phyloP scores from a whole-genome alignment of 768 basidiomycete genomes.

The Psilocybe cubensis region DNA sequence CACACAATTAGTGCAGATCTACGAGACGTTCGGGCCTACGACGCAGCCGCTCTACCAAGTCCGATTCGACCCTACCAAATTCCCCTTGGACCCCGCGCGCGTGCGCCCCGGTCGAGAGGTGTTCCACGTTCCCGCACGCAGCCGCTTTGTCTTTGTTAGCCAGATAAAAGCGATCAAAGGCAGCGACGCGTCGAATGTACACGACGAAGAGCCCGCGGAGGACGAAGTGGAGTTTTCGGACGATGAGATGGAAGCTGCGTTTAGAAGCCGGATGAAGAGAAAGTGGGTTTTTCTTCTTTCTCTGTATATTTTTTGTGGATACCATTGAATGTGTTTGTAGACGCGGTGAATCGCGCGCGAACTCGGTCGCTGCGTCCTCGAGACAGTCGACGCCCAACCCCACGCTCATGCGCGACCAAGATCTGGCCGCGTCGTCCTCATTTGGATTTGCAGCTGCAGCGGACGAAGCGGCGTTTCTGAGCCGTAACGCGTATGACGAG shows the following conservation, averaged over 20 bases:
- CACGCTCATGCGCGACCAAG: slow-evolving; percentile 57
- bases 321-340: slow-evolving; percentile 32
- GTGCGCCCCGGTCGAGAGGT: slow-evolving; percentile 63
- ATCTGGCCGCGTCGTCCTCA: slow-evolving; percentile 42
- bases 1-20: slow-evolving; percentile 56
- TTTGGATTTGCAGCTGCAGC: no score
- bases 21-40: slow-evolving; percentile 96
- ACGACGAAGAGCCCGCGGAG: slow-evolving; percentile 92
- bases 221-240: slow-evolving; percentile 95
- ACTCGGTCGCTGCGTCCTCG: slow-evolving; percentile 55
- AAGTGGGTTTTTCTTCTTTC: slow-evolving; percentile 44
- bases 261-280: slow-evolving; percentile 62
- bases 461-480: slow-evolving; percentile 42
- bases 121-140: slow-evolving; percentile 81
- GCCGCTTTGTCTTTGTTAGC: slow-evolving; percentile 82
- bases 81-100: slow-evolving; percentile 61
- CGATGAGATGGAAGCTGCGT: slow-evolving; percentile 86
- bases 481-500: slow-evolving; percentile 66
- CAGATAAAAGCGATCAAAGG: slow-evolving; percentile 76
- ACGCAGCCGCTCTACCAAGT: slow-evolving; percentile 89
- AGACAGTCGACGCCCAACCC: slow-evolving; percentile 57
- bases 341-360: slow-evolving; percentile 53
- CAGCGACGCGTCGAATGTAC: slow-evolving; percentile 92
- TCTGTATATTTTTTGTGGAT: background rate
- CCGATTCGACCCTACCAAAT: slow-evolving; percentile 71